Base-by-base conservation (phyloP, 2,329 filamentous ascomycete species). In the Pseudocercospora crystallina region DNA sequence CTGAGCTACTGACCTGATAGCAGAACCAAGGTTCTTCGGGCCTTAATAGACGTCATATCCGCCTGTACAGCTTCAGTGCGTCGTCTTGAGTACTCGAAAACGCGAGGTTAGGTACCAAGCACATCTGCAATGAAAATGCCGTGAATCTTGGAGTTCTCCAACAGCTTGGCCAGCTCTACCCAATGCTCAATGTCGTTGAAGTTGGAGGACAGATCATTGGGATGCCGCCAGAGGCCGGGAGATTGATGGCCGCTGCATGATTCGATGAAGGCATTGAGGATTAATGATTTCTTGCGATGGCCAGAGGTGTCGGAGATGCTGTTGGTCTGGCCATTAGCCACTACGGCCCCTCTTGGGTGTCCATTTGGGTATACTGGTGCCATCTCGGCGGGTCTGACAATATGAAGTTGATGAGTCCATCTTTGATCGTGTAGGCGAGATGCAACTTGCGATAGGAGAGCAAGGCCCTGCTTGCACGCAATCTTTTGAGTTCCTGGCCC, bases 51-150 rank as follows among this genome's bases (percentile, higher is more conserved):
- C 82, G 70, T 87, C 2, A 49, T 49, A 33, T 53, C 56, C 11
- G 49, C 36, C 11, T 47, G 46, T 15, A 14, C 75, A 51, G 82
- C 75, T 47, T 84, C 84, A 0, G 80, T 83, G 85, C 81, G 49
- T 84, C 10, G 32, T n/a, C 8, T 17, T 37, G 10, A 9, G 2
- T 10, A 9, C 9, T 80, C 10, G 36, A 39, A 5, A 13, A 17
- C 14, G 10, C 12, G 2, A 26, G 4, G 7, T 13, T 14, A 13
- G 0, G 79, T 81, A 1, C 82, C 82, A 42, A 83, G 84, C 0
- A 81, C 84, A 59, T 86, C 84, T 0, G 84, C 83, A 3, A 86
- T 73, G 61, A 85, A 85, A 5, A 86, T 65, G 0, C 81, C 80
- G 53, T 84, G 85, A 67, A 86, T 82, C 5, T 78, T 78, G 2